These are phyloP conservation scores for Neurospora sp. DNA, from an alignment of 495 filamentous ascomycete species.

Conservation along the genomic window DNA sequence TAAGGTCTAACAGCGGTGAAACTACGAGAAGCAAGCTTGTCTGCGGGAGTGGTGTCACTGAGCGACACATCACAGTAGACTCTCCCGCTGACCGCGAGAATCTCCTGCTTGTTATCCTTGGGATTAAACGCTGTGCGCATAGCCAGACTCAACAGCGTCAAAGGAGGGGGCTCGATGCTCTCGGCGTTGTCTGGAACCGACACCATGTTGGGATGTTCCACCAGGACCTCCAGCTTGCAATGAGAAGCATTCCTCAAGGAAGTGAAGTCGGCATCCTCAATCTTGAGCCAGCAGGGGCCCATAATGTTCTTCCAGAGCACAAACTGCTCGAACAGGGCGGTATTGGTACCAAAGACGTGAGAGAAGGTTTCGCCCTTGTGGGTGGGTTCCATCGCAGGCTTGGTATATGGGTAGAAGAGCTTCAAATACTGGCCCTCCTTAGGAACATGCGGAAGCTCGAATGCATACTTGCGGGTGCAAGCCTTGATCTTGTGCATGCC, in stretches of 20 bases:
- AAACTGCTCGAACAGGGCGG: constrained; percentile 92
- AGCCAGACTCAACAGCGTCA: constrained; percentile 90
- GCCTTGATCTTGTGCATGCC: constrained; percentile 88
- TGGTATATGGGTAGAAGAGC: constrained; percentile 79
- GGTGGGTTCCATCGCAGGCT: constrained; percentile 52
- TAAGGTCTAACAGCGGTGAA: constrained; percentile 86
- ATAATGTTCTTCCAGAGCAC: constrained; percentile 97
- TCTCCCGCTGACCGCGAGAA: constrained; percentile 77
- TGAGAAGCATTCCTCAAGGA: constrained; percentile 86
- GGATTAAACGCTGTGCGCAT: constrained; percentile 80
- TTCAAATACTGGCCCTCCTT: constrained; percentile 88
- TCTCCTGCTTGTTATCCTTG: constrained; percentile 95
- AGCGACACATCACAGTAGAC: constrained; percentile 86
- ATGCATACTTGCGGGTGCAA: constrained; percentile 85
- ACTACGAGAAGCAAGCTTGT: constrained; percentile 77
- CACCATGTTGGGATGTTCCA: constrained; percentile 64
- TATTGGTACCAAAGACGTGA: constrained; percentile 88
- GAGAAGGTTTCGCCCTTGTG: constrained; percentile 82
- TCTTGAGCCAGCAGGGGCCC: constrained; percentile 94
- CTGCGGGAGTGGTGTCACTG: constrained; percentile 76
- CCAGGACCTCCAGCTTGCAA: constrained; percentile 89
- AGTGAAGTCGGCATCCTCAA: constrained; percentile 72
- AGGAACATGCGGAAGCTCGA: constrained; percentile 80
- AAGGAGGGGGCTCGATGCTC: constrained; percentile 65
- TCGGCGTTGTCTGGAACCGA: constrained; percentile 62